Percentiles rank a stretch among this genome's conserved stretches.
These are phyloP conservation scores for Monilinia vaccinii-corymbosi DNA, from an alignment of 2,329 filamentous ascomycete species.

Conservation along the genomic window DNA sequence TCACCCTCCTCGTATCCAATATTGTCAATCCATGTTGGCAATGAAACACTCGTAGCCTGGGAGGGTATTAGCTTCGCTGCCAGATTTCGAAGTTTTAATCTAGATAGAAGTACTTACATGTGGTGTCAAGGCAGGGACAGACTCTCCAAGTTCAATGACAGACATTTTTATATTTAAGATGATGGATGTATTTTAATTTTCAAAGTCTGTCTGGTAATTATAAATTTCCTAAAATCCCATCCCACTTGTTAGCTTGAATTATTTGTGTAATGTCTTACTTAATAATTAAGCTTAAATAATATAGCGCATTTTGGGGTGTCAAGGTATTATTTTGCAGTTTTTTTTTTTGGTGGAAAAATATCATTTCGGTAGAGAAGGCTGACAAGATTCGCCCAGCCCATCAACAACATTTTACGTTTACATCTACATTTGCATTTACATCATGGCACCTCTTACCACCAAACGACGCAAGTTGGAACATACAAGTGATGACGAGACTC, in stretches of 20 bases:
- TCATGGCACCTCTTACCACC: conserved; percentile 21
- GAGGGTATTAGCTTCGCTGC: background rate
- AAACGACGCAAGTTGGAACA: conserved; percentile 31
- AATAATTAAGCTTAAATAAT: conserved; percentile 14
- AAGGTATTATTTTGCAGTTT: background rate
- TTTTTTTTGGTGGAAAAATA: conserved; percentile 6
- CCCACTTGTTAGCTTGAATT: background rate
- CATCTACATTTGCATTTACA: background rate
- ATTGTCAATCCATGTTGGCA: conserved; percentile 88
- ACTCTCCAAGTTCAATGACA: conserved; percentile 28
- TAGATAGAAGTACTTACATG: conserved; percentile 25
- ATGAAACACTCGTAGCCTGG: conserved; percentile 89
- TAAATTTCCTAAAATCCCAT: background rate
- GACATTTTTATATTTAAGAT: conserved; percentile 22
- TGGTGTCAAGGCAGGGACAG: conserved; percentile 29
- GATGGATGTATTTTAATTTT: background rate
- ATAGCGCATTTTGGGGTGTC: background rate
- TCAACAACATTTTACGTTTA: background rate
- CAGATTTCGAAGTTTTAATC: too few species aligned
- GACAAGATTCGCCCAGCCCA: background rate
- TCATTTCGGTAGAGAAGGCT: conserved; percentile 2
- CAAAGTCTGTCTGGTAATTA: background rate
- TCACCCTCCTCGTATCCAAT: conserved; percentile 91
- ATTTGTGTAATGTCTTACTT: conserved; percentile 5
- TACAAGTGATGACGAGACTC: conserved; percentile 3